phyloP scores from a whole-genome alignment of 2,329 filamentous ascomycete species.

The Stemphylium beticola region DNA sequence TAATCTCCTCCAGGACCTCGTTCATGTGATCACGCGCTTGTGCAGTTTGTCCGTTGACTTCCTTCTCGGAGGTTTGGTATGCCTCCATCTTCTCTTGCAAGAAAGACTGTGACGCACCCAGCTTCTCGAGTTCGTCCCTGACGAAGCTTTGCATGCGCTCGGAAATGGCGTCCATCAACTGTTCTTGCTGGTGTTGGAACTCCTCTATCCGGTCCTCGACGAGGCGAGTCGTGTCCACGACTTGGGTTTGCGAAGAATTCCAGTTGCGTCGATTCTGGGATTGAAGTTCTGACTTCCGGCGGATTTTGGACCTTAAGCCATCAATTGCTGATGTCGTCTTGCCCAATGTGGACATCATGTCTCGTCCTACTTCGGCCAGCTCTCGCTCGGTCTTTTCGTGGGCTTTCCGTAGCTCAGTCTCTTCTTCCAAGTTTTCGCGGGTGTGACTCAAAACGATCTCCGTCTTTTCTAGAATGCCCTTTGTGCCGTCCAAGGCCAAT shows the following conservation, averaged over 20 bases:
- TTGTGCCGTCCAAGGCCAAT: conserved; percentile 75
- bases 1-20: conserved; percentile 88
- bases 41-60: conserved; percentile 71
- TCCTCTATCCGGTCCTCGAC: conserved; percentile 77
- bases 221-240: conserved; percentile 75
- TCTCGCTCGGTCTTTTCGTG: conserved; percentile 84
- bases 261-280: conserved; percentile 78
- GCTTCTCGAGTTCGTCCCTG: conserved; percentile 71
- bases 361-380: conserved; percentile 73
- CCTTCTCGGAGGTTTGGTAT: conserved; percentile 71
- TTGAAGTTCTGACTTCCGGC: conserved; percentile 83
- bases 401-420: conserved; percentile 78
- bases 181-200: conserved; percentile 75
- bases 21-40: conserved; percentile 86
- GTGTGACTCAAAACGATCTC: conserved; percentile 83
- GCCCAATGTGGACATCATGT: conserved; percentile 78
- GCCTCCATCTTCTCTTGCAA: conserved; percentile 71
- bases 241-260: conserved; percentile 75
- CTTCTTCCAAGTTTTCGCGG: conserved; percentile 76
- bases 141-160: conserved; percentile 79
- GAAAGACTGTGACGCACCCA: conserved; percentile 72
- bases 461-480: conserved; percentile 82
- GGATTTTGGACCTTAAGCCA: conserved; percentile 84
- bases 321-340: conserved; percentile 81
- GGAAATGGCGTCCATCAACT: conserved; percentile 71